Percentiles rank a stretch among this genome's conserved stretches.
Evolutionary conservation across 75 land plant species (phyloP).

Genomic region (Picea glauca): DNA sequence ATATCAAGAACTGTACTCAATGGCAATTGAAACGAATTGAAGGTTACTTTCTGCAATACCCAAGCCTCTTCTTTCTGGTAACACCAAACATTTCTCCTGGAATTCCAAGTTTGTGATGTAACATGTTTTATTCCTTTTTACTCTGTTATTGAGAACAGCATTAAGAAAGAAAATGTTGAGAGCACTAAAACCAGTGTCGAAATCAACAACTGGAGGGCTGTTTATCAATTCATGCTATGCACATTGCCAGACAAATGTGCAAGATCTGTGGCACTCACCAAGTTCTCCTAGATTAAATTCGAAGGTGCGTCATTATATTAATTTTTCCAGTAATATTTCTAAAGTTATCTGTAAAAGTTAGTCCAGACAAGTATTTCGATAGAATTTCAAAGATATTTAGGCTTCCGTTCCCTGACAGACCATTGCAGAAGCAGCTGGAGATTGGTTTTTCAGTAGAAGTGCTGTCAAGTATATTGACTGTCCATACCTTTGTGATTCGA

Average conservation of each 20-base stretch:
- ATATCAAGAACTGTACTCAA: not conserved
- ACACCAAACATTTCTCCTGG: not conserved
- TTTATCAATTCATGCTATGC: slow-evolving; percentile 61
- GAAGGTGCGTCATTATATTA: not conserved
- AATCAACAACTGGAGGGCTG: slow-evolving; percentile 26
- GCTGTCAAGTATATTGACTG: slow-evolving; percentile 33
- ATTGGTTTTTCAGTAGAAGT: slow-evolving; percentile 47
- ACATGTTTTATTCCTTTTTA: not conserved
- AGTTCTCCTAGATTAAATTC: slow-evolving; percentile 22
- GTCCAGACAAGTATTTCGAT: too few relatives aligned
- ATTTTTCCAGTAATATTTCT: too few relatives aligned
- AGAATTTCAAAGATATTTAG: too few relatives aligned
- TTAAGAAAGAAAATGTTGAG: slow-evolving; percentile 14
- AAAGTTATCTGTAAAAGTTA: too few relatives aligned
- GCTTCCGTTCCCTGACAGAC: slow-evolving; percentile 21
- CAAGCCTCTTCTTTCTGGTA: not conserved
- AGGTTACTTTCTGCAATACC: not conserved
- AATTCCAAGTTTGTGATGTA: not conserved
- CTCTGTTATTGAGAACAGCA: not conserved
- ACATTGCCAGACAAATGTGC: slow-evolving; percentile 46
- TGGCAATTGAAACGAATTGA: not conserved
- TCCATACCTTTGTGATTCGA: slow-evolving; percentile 51
- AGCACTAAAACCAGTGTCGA: slow-evolving; percentile 16
- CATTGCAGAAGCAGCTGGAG: slow-evolving; percentile 47
- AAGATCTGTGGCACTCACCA: slow-evolving; percentile 34